Evolutionary conservation across 2,329 filamentous ascomycete species (phyloP).

Genomic region (Botryotinia globosa): DNA sequence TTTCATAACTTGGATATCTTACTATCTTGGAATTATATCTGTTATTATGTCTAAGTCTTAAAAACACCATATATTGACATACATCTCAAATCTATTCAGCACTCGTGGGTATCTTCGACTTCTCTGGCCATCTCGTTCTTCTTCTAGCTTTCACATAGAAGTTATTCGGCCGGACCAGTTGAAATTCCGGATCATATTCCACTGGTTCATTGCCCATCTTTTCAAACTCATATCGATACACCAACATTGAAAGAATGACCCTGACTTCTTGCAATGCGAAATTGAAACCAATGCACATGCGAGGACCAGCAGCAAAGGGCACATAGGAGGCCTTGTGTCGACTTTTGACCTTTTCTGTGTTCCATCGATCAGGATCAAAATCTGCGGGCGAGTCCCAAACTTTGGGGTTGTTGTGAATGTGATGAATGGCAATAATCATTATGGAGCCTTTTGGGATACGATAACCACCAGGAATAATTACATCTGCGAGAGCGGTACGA

Average conservation of each 20-base stretch:
- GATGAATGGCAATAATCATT: conserved; percentile 29
- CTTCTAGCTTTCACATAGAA: conserved; percentile 36
- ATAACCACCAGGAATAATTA: conserved; percentile 48
- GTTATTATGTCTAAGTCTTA: background rate
- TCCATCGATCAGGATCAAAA: conserved; percentile 31
- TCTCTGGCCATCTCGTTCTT: conserved; percentile 28
- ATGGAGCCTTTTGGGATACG: conserved; percentile 40
- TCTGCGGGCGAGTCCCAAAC: conserved; percentile 26
- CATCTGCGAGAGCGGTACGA: conserved; percentile 44
- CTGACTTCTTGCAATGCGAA: conserved; percentile 42
- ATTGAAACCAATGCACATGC: conserved; percentile 44
- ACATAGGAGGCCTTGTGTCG: conserved; percentile 35
- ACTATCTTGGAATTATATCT: background rate
- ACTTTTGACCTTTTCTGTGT: conserved; percentile 25
- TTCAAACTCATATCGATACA: conserved; percentile 41
- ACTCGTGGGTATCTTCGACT: conserved; percentile 15
- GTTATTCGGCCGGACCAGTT: conserved; percentile 42
- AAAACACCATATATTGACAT: background rate
- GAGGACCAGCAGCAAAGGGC: conserved; percentile 41
- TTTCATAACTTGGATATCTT: background rate
- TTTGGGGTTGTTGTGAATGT: conserved; percentile 30
- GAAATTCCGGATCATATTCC: conserved; percentile 44
- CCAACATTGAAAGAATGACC: conserved; percentile 41
- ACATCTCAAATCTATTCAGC: background rate
- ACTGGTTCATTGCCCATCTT: conserved; percentile 38